These are phyloP conservation scores for Lodderomyces theae DNA, from an alignment of 1,139 yeast species.

Conservation along the genomic window DNA sequence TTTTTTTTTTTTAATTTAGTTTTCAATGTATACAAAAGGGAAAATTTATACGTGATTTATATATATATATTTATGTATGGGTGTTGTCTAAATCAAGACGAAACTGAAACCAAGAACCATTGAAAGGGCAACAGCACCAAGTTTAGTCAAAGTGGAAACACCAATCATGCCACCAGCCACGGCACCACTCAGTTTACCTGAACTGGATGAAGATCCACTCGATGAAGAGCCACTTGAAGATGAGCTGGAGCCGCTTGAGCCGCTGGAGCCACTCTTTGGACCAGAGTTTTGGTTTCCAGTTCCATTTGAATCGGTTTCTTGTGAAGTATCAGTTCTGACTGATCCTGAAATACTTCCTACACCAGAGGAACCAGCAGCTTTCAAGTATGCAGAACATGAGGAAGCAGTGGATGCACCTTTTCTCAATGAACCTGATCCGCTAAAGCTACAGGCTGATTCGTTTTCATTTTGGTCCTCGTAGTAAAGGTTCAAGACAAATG, in stretches of 20 bases:
- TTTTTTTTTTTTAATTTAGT: background rate
- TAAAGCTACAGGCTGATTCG: conserved; percentile 60
- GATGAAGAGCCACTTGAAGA: conserved; percentile 12
- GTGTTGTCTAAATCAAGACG: conserved; percentile 20
- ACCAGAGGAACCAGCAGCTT: conserved; percentile 42
- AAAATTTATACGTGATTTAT: background rate
- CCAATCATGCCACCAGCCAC: conserved; percentile 5
- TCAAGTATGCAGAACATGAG: conserved; percentile 44
- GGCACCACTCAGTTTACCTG: conserved; percentile 1
- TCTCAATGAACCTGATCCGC: conserved; percentile 55
- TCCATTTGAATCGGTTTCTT: conserved; percentile 33
- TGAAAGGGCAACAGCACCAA: conserved; percentile 23
- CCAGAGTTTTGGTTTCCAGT: conserved; percentile 22
- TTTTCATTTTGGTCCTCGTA: conserved; percentile 44
- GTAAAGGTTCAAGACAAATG: conserved; percentile 60
- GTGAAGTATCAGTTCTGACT: conserved; percentile 26
- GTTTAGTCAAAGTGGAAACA: conserved; percentile 13
- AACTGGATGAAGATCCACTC: conserved; percentile 18
- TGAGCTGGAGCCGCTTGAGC: conserved; percentile 16
- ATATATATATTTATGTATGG: too few species aligned
- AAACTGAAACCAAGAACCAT: conserved; percentile 22
- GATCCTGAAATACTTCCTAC: conserved; percentile 36
- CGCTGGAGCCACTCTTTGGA: conserved; percentile 13
- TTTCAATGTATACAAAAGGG: conserved; percentile 1
- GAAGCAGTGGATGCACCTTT: conserved; percentile 50